phyloP scores from a whole-genome alignment of 345 rosid species.

The Eucalyptus curtisii region DNA sequence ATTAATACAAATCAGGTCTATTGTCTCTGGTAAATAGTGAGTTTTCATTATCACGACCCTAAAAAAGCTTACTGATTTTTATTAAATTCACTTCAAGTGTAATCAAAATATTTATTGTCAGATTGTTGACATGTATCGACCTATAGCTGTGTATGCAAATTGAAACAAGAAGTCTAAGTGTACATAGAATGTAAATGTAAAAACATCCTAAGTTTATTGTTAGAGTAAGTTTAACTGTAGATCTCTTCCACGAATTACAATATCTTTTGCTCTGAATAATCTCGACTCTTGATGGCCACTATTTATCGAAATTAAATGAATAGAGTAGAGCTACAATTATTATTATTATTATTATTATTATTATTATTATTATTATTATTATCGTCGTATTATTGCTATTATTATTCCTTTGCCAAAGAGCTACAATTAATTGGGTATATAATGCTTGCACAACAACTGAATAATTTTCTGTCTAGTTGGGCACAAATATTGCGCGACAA shows the following conservation, averaged over 20 bases:
- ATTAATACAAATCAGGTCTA: fast-evolving
- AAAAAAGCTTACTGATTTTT: not conserved
- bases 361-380: not conserved
- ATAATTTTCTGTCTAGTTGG: not conserved
- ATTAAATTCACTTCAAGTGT: not conserved
- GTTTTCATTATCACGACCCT: not conserved
- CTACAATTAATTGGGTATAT: not conserved
- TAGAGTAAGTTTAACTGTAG: not conserved
- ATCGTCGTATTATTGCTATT: not conserved
- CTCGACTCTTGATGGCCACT: not conserved
- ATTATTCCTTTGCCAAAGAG: not conserved
- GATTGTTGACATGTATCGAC: not conserved
- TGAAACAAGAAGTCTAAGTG: not conserved
- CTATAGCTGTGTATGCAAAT: not conserved
- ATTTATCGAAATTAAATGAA: not conserved
- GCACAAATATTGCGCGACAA: not conserved
- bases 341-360: not conserved
- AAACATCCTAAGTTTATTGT: not conserved
- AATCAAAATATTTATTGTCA: fast-evolving
- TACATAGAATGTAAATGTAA: not conserved
- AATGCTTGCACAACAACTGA: not conserved
- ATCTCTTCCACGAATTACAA: not conserved
- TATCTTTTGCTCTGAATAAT: not conserved
- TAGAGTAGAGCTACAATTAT: not conserved
- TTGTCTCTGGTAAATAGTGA: fast-evolving